Percentiles rank a stretch among this genome's conserved stretches.
These are phyloP conservation scores for Aspergillus sparsus DNA, from an alignment of 495 filamentous ascomycete species.

Conservation along the genomic window DNA sequence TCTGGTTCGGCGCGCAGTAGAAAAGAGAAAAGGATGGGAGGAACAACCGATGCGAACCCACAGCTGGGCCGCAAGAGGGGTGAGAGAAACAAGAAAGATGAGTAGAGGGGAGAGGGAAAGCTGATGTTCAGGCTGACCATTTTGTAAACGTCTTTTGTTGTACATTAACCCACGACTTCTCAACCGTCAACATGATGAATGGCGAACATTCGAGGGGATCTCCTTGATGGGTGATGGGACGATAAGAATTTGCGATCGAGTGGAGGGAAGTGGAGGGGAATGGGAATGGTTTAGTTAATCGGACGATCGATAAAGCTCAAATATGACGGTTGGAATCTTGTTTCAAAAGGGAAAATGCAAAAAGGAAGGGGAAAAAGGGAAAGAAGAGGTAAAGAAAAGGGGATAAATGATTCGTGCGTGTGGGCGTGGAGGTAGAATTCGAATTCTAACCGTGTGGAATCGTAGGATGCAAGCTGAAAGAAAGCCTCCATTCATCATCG, in stretches of 20 bases:
- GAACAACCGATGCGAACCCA: not conserved
- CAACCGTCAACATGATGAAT: constrained; percentile 60
- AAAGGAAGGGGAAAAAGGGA: constrained; percentile 4
- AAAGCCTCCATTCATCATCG: constrained; percentile 10
- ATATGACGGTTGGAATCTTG: constrained; percentile 25
- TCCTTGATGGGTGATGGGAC: constrained; percentile 2
- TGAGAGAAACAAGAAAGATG: not conserved
- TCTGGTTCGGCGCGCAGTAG: not conserved
- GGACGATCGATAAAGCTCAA: constrained; percentile 10
- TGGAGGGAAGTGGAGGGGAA: constrained; percentile 7
- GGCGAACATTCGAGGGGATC: constrained; percentile 35
- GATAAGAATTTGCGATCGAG: constrained; percentile 1
- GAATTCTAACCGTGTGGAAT: not conserved
- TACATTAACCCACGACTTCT: constrained; percentile 93
- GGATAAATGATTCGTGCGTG: too few relatives aligned
- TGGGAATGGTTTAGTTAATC: not conserved
- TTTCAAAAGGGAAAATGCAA: not conserved
- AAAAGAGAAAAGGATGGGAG: not conserved
- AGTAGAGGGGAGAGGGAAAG: constrained; percentile 1
- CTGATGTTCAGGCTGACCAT: constrained; percentile 60
- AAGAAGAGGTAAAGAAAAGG: too few relatives aligned
- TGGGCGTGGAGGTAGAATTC: too few relatives aligned
- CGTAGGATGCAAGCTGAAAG: constrained; percentile 11
- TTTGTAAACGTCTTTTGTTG: constrained; percentile 99
- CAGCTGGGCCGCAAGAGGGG: not conserved